Base-by-base conservation (phyloP, 352 stramenopile species). In the Globisporangium heterothallicum region DNA sequence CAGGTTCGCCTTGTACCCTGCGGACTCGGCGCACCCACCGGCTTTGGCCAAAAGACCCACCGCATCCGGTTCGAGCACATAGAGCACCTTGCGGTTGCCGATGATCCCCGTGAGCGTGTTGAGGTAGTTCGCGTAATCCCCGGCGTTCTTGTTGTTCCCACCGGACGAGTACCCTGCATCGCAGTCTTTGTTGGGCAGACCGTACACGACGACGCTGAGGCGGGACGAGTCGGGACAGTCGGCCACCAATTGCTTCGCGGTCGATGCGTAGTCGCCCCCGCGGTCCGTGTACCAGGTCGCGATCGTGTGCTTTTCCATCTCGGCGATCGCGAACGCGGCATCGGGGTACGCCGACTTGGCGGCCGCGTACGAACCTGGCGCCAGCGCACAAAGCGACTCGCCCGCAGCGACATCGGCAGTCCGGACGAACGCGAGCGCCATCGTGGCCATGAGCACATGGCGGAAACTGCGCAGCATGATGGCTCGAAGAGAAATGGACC, bases 111-210 rank as follows among this genome's bases (percentile, higher is more conserved):
- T 72, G 14, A 85, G 61, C 26, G 56, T 71, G 9, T 69, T 63
- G 26, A 88, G 44, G 53, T 80, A 91, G 16, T 46, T 36, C 25
- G 44, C 55, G 56, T 90, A 90, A 42, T 85, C 59, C 0, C 32
- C 62, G 0, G 63, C 53, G 47, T 73, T 80, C n/a, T 66, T 63
- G 41, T 71, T 67, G 1, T 58, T 63, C 9, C 61, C 70, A 4
- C 63, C 52, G 26, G 62, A 43, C 51, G 74, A 87, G 48, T 80
- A 74, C 32, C 66, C 68, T 0, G 70, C 71, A 5, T 72, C 67
- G 43, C 80, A 92, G 64, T 92, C 78, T 48, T 89, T 89, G 61
- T 88, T 81, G 4, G 78, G 74, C 19, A 91, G 55, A 3, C 78
- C 80, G 63, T 89, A 88, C 40, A 89, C 66, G 6, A 89, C 74